Evolutionary conservation across 352 stramenopile genomes (phyloP), one percentile per base, ranked within the genome.

Genomic region (Phytopythium ostracodes): DNA sequence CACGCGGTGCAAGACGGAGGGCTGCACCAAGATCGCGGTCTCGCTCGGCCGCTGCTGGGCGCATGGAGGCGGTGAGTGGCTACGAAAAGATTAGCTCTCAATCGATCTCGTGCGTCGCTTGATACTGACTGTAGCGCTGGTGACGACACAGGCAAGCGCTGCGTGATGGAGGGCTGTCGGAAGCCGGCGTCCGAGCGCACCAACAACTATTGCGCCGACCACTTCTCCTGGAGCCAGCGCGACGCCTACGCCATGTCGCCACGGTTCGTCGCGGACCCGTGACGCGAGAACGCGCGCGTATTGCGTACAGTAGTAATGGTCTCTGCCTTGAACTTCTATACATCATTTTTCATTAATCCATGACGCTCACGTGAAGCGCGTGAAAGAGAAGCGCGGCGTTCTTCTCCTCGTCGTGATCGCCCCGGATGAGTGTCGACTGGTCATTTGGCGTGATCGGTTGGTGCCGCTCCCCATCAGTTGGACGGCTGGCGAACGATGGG

Each of bases 161-260:
- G 73, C 43, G 58, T 58, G 9, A 56, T 79, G 22, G 67, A 78
- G 17, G 67, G 51, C 31, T 86, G 76, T 54, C 65, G 71, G 25
- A 84, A 83, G 59, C 79, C 74, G 20, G 78, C 78, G 35, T 81
- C 69, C 42, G 63, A 82, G 63, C 70, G 73, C 22, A 84, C 68
- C 20, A 68, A 75, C 60, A 79, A 84, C 53, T 74, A 72, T 20
- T 87, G 77, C 62, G 62, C 63, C 14, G 75, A 78, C 38, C 77
- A 87, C 62, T 80, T 62, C 56, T 55, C 63, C 35, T 70, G 63
- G 67, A 60, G 43, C 22, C 61, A 70, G 33, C 63, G 67, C 27
- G 66, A 68, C 36, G 38, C 38, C 14, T 43, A 43, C 38, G 38
- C 14, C 38, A 15, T 15, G 14, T 18, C 38, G 38, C 14, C 38